Evolutionary conservation across 148 eudicot genomes (phyloP), one percentile per base, ranked within the genome.

Genomic region (Rhododendron molle): DNA sequence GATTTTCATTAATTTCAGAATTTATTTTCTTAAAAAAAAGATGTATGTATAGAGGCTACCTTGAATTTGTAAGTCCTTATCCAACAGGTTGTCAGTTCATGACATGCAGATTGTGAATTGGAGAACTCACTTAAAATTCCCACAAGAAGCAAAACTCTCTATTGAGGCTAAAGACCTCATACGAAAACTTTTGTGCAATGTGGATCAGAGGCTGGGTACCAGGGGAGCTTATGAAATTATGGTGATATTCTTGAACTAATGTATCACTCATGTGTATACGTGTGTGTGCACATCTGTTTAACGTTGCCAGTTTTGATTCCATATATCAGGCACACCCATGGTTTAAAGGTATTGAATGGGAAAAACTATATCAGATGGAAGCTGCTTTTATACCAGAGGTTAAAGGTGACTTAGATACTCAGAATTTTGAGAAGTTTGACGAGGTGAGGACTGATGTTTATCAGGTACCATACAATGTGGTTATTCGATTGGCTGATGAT

Each of bases 301-400:
- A 8, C 0, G 7, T 18, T 2, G 7, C 21, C 43, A 44, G 46
- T 79, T 26, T 79, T 79, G 81, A 52, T 49, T 79, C 69, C 47
- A 9, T 62, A 26, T 82, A 43, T 83, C 76, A 88, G 90, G 90
- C 76, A 28, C 91, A 88, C 74, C 89, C 91, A 9, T 90, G 89
- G 89, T 90, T 90, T 77, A 84, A 50, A 50, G 88, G 85, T 10
- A 82, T 86, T 20, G 87, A 88, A 21, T 90, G 91, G 91, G 90
- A 90, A 44, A 81, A 79, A 50, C 34, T 90, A n/a, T 90, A 90
- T 81, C 88, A 90, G 13, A 86, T 84, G 73, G 89, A 90, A 47
- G 91, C 91, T 67, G 91, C 91, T 26, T 90, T 88, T 78, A 85
- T 86, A 49, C 91, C 91, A n/a, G 89, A 89, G 78, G 91, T 89